phyloP scores from a whole-genome alignment of 2,329 filamentous ascomycete species.

The Trichoderma sp. region DNA sequence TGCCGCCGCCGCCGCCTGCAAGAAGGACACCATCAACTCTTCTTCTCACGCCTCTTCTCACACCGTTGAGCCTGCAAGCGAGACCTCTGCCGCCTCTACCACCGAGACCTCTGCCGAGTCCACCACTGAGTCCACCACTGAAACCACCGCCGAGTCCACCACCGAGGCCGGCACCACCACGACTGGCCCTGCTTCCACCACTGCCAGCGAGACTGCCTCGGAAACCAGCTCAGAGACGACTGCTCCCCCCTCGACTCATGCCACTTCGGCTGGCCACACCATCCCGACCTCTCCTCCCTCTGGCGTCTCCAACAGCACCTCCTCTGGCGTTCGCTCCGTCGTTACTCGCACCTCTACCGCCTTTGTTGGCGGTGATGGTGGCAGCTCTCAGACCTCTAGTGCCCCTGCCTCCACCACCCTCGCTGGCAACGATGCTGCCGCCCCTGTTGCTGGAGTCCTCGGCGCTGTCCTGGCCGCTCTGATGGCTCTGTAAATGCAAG shows the following conservation, averaged over 20 bases:
- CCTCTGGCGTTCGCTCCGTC: slow-evolving; percentile 9
- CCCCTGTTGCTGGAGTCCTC: slow-evolving; percentile 29
- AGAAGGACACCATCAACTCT: slow-evolving; percentile 14
- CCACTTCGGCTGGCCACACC: slow-evolving; percentile 15
- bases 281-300: slow-evolving; percentile 2
- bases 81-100: not conserved
- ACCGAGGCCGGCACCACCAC: slow-evolving; percentile 2
- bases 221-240: not conserved
- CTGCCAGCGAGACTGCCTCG: not conserved
- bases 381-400: slow-evolving; percentile 19
- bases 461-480: slow-evolving; percentile 33
- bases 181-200: not conserved
- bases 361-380: slow-evolving; percentile 21
- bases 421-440: slow-evolving; percentile 25
- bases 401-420: slow-evolving; percentile 17
- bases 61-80: not conserved
- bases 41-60: slow-evolving; percentile 3
- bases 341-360: slow-evolving; percentile 22
- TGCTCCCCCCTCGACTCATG: not conserved
- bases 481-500: slow-evolving; percentile 32
- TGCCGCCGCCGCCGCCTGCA: slow-evolving; percentile 33
- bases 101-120: slow-evolving; percentile 1
- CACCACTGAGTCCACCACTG: slow-evolving; percentile 2
- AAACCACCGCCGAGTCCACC: slow-evolving; percentile 12
- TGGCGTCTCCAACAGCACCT: slow-evolving; percentile 16